Percentiles rank a stretch among this genome's conserved stretches.
These are phyloP conservation scores for Phytopythium helicoides DNA, from an alignment of 352 stramenopile species.

Conservation along the genomic window DNA sequence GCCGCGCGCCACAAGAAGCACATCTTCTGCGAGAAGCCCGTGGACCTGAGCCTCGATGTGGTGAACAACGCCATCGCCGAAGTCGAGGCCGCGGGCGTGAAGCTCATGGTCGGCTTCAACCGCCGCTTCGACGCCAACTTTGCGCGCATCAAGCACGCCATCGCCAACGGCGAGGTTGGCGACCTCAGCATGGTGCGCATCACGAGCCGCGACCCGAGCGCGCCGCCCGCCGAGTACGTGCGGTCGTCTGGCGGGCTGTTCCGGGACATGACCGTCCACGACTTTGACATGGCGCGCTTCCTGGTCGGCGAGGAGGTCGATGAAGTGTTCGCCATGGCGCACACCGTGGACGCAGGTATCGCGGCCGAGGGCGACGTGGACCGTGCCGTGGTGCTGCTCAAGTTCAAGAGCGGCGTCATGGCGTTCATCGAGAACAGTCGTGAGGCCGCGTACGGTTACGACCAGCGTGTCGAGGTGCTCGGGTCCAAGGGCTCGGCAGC, in stretches of 20 bases:
- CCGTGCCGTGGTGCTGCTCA: constrained; percentile 80
- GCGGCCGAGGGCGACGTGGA: constrained; percentile 77
- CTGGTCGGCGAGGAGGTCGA: constrained; percentile 81
- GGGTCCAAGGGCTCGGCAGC: constrained; percentile 81
- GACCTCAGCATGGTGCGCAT: constrained; percentile 85
- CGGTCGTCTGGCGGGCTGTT: constrained; percentile 89
- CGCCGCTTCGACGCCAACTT: constrained; percentile 95
- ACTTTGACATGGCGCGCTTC: constrained; percentile 94
- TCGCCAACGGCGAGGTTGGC: constrained; percentile 87
- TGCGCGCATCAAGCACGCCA: constrained; percentile 76
- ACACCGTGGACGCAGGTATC: constrained; percentile 26
- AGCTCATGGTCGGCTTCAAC: constrained; percentile 95
- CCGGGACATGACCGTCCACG: constrained; percentile 95
- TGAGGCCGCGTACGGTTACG: constrained; percentile 90
- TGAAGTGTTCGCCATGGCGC: constrained; percentile 42
- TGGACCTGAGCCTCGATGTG: constrained; percentile 88
- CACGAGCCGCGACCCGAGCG: constrained; percentile 52
- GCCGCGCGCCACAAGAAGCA: constrained; percentile 91
- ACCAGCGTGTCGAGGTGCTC: constrained; percentile 90
- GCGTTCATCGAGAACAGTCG: constrained; percentile 91
- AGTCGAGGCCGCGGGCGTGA: constrained; percentile 62
- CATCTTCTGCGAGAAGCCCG: constrained; percentile 96
- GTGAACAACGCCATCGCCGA: constrained; percentile 57
- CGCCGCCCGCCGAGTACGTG: constrained; percentile 48
- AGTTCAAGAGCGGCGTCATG: constrained; percentile 79